These are phyloP conservation scores for Prunus mume DNA, from an alignment of 306 rosid genomes.

Conservation along the genomic window DNA sequence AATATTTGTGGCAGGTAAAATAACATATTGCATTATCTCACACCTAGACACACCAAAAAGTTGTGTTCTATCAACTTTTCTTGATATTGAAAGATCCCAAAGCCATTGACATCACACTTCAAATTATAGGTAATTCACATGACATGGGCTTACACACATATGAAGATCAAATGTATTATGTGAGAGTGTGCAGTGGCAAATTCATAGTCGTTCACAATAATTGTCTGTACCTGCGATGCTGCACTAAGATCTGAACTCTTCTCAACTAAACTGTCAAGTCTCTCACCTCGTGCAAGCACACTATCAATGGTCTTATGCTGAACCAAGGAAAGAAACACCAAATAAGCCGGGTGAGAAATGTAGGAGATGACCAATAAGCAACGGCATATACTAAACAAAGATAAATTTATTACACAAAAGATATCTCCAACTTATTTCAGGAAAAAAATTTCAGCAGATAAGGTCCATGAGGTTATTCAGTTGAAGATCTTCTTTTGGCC, in stretches of 20 bases:
- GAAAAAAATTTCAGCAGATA: not conserved
- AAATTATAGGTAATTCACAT: not conserved
- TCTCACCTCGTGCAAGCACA: slow-evolving; percentile 96
- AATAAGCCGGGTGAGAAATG: not conserved
- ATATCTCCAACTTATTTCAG: not conserved
- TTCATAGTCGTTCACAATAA: not conserved
- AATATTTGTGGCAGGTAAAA: not conserved
- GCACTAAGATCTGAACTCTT: slow-evolving; percentile 99
- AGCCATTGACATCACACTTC: not conserved
- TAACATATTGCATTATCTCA: not conserved
- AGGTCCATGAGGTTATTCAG: not conserved
- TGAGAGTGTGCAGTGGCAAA: not conserved
- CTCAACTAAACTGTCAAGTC: slow-evolving; percentile 92
- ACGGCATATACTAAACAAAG: not conserved
- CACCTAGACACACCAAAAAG: not conserved
- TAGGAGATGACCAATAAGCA: not conserved
- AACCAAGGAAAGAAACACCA: slow-evolving; percentile 11
- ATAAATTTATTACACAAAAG: not conserved
- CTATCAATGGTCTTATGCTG: slow-evolving; percentile 99
- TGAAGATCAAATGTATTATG: not conserved
- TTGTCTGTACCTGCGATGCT: slow-evolving; percentile 75
- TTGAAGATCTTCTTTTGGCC: not conserved
- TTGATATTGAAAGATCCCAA: not conserved
- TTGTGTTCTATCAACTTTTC: not conserved
- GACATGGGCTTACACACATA: not conserved